Conservation (phyloP, 257 asterid species). For the Anisodus acutangulus region DNA sequence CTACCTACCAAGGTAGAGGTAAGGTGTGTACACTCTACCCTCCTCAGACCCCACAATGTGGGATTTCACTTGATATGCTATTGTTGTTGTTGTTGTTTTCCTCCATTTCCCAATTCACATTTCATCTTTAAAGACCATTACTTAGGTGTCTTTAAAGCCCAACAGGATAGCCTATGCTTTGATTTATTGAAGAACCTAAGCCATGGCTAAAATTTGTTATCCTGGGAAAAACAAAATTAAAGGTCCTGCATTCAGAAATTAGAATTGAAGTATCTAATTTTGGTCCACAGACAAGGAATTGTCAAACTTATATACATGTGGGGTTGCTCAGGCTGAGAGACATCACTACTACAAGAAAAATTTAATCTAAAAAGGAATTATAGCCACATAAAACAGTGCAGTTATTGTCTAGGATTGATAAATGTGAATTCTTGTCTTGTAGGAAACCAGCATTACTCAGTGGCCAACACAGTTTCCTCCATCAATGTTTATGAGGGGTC, state of each 20-base stretch:
- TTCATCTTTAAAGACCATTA: too few species aligned
- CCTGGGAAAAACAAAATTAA: neutral
- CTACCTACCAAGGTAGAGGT: too few species aligned
- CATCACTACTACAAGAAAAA: neutral
- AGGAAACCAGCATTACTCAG: slow-evolving; percentile 45
- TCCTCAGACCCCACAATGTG: too few species aligned
- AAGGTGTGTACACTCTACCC: too few species aligned
- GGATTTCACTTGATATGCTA: too few species aligned
- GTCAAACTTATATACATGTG: slow-evolving; percentile 43
- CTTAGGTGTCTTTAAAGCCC: too few species aligned
- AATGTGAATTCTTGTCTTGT: slow-evolving; percentile 54
- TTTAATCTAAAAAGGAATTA: neutral
- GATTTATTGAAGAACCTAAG: neutral
- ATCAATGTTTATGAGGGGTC: slow-evolving; percentile 27
- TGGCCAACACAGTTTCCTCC: slow-evolving; percentile 39
- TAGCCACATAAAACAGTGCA: slow-evolving; percentile 37
- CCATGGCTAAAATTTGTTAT: neutral
- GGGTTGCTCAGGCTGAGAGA: slow-evolving; percentile 38
- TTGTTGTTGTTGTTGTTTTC: too few species aligned
- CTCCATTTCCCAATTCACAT: too few species aligned
- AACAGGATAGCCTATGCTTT: neutral
- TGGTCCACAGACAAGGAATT: slow-evolving; percentile 33
- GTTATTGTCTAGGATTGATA: slow-evolving; percentile 25
- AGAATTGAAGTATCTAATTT: neutral
- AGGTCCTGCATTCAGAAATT: neutral